Evolutionary conservation across 2,329 filamentous ascomycete genomes (phyloP).

Genomic region (Aspergillus novofumigatus): DNA sequence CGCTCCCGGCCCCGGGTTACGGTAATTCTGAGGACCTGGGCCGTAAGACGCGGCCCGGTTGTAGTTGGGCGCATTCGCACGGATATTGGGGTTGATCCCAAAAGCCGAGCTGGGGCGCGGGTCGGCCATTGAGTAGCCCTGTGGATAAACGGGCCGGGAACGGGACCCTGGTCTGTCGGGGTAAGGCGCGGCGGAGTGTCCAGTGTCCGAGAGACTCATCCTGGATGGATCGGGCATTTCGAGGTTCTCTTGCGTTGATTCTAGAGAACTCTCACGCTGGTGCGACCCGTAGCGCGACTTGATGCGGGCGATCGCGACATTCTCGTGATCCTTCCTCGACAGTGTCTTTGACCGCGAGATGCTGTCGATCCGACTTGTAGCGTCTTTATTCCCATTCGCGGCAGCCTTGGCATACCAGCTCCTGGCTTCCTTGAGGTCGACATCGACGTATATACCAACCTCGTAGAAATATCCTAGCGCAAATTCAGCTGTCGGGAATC

Average conservation of each 20-base stretch:
- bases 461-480: constrained; percentile 97
- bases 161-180: constrained; percentile 35
- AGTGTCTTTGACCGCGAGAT: constrained; percentile 78
- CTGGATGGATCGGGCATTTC: constrained; percentile 48
- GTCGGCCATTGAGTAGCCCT: constrained; percentile 33
- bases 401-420: constrained; percentile 89
- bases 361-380: constrained; percentile 73
- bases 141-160: constrained; percentile 29
- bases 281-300: constrained; percentile 73
- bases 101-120: constrained; percentile 45
- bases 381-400: constrained; percentile 88
- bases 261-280: constrained; percentile 36
- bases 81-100: constrained; percentile 46
- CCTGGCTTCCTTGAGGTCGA: constrained; percentile 74
- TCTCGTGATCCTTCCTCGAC: constrained; percentile 88
- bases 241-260: constrained; percentile 39
- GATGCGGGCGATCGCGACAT: constrained; percentile 82
- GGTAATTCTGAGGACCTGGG: constrained; percentile 31
- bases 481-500: constrained; percentile 87
- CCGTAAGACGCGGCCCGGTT: constrained; percentile 31
- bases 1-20: constrained; percentile 30
- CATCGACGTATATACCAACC: constrained; percentile 87
- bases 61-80: constrained; percentile 36
- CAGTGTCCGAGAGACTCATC: constrained; percentile 35
- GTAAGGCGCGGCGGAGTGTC: constrained; percentile 40